Evolutionary conservation across 1,139 yeast species (phyloP), one percentile per base, ranked within the genome.

Genomic region (Saccharomyces hybrid): DNA sequence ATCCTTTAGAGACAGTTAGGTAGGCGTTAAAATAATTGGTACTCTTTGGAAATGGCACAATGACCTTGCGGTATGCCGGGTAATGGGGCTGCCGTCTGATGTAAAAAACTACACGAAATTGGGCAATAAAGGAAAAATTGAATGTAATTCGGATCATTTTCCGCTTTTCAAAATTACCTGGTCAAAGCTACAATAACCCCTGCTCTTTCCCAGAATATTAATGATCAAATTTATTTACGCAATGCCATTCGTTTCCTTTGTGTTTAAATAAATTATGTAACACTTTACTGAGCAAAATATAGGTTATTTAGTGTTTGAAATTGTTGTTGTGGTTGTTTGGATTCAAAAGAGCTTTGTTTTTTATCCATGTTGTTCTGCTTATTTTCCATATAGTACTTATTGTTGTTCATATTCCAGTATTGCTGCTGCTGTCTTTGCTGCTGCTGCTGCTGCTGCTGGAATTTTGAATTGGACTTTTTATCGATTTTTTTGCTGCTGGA

Each of bases 71-170:
- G 23, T 20, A 20, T 20, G 23, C 23, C 23, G 23, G 23, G 23
- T 20, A 20, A 20, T 20, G 23, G 23, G 23, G 23, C 23, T 20
- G 23, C 23, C 23, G 23, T 20, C 23, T 20, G 51, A 52, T 48
- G 51, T 48, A 48, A 46, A 48, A 44, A 31, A 34, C 38, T 49
- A 49, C 51, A 46, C 28, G 52, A 49, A 13, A 9, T 32, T 8
- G 23, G 23, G 23, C 23, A 20, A 20, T 20, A 20, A 20, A 20
- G 23, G 23, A 20, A 20, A 20, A 20, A 20, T 20, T 20, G 23
- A 3, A 20, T 20, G 23, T 20, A 20, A 20, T 20, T 20, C 23
- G 23, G 23, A 20, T 20, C 23, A 20, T 20, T 20, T 20, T 20
- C 23, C 23, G 23, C 23, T 20, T 20, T 20, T 20, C 23, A 20